Evolutionary conservation across 441 rosid genomes (phyloP).

Genomic region (Eruca vesicaria): DNA sequence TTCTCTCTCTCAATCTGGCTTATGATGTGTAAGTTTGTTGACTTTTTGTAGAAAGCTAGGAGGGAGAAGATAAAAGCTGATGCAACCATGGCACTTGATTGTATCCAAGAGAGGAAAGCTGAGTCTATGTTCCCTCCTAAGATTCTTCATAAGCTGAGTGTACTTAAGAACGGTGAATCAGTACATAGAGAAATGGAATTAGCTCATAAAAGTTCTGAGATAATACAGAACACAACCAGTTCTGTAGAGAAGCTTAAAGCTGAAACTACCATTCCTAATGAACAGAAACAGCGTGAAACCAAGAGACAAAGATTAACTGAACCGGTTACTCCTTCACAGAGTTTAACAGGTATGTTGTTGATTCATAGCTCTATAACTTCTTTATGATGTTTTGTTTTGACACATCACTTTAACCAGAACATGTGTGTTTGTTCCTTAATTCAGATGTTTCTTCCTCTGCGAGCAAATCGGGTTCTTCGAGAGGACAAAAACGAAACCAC

Average conservation of each 20-base stretch:
- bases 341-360: not conserved
- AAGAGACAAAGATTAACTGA: not conserved
- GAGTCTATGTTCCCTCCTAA: not conserved
- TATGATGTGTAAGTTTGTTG: not conserved
- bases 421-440: not conserved
- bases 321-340: not conserved
- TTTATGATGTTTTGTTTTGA: too few species aligned
- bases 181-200: not conserved
- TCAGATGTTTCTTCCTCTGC: not conserved
- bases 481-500: conserved; percentile 13
- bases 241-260: not conserved
- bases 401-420: not conserved
- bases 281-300: not conserved
- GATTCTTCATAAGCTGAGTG: not conserved
- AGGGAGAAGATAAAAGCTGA: not conserved
- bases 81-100: not conserved
- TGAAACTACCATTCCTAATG: not conserved
- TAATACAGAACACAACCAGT: not conserved
- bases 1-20: not conserved
- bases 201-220: not conserved
- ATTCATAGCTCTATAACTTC: not conserved
- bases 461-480: not conserved
- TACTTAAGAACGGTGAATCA: not conserved
- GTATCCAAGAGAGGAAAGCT: not conserved
- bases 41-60: not conserved